Conservation (phyloP, 495 filamentous ascomycete genomes). For the Xylaria longipes region DNA sequence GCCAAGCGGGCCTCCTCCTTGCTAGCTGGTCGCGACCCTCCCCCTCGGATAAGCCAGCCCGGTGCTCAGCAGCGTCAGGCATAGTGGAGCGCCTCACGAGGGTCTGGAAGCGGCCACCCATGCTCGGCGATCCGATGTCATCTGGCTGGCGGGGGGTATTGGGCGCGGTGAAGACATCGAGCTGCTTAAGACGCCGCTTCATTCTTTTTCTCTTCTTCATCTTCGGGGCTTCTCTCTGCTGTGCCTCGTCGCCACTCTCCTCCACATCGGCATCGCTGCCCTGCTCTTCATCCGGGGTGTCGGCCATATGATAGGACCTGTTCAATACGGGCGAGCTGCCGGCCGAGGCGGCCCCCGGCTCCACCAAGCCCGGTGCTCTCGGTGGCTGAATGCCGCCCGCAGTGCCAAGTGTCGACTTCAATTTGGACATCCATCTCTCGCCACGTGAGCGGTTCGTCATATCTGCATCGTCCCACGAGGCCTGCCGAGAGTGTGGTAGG, state of each 20-base stretch:
- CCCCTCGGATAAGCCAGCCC: constrained; percentile 83
- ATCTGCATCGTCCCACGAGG: constrained; percentile 66
- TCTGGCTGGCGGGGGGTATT: constrained; percentile 42
- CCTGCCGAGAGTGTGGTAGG: constrained; percentile 56
- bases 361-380: constrained; percentile 45
- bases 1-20: constrained; percentile 60
- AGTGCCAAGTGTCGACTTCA: constrained; percentile 64
- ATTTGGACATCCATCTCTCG: constrained; percentile 69
- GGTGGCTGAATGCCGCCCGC: constrained; percentile 50
- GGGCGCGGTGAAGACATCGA: constrained; percentile 50
- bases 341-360: constrained; percentile 44
- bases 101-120: constrained; percentile 51
- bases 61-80: constrained; percentile 69
- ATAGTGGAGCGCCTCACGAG: constrained; percentile 72
- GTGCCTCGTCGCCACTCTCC: constrained; percentile 65
- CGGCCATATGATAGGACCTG: constrained; percentile 46
- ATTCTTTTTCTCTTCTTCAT: constrained; percentile 63
- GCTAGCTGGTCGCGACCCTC: constrained; percentile 80
- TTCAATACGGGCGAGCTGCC: constrained; percentile 56
- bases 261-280: constrained; percentile 80
- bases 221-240: constrained; percentile 51
- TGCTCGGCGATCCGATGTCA: constrained; percentile 40
- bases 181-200: constrained; percentile 56
- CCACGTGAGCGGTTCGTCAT: constrained; percentile 59
- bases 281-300: constrained; percentile 63